A percentile compares a stretch with the other conserved stretches of the same genome.
phyloP scores from a whole-genome alignment of 176 grass and related monocot species.

The Aegilops sharonensis region DNA sequence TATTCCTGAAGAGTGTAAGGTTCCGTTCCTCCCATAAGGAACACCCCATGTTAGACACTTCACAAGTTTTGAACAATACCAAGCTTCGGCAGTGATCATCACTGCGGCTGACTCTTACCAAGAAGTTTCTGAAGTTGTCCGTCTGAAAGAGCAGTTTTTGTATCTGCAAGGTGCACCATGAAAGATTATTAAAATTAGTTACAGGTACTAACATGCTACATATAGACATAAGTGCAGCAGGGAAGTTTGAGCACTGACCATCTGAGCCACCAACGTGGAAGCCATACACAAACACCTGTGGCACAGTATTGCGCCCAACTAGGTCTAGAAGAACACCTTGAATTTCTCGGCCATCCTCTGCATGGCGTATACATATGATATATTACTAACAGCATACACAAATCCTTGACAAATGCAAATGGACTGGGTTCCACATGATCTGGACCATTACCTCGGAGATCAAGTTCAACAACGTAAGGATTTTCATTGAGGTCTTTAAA shows the following conservation, averaged over 20 bases:
- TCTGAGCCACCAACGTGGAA: constrained; percentile 88
- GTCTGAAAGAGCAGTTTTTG: constrained; percentile 43
- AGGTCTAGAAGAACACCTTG: constrained; percentile 84
- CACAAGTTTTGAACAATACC: background rate
- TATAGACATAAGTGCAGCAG: constrained; percentile 6
- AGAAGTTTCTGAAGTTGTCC: constrained; percentile 75
- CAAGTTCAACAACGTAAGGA: constrained; percentile 83
- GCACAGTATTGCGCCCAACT: constrained; percentile 76
- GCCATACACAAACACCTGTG: constrained; percentile 93
- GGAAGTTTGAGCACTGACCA: constrained; percentile 43
- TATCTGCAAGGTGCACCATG: constrained; percentile 47
- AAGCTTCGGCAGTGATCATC: constrained; percentile 11
- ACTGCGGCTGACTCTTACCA: constrained; percentile 45
- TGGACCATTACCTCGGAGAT: constrained; percentile 74
- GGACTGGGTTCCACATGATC: background rate
- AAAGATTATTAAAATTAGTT: background rate
- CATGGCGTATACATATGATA: constrained; percentile 16
- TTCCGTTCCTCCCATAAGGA: background rate
- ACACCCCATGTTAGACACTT: constrained; percentile 9
- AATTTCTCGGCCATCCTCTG: constrained; percentile 76
- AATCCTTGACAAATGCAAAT: background rate
- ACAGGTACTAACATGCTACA: background rate
- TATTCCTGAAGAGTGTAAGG: background rate
- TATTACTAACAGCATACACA: background rate
- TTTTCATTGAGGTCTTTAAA: constrained; percentile 78